Evolutionary conservation across 106 monocot genomes (phyloP).

Genomic region (Dioscorea dumetorum): DNA sequence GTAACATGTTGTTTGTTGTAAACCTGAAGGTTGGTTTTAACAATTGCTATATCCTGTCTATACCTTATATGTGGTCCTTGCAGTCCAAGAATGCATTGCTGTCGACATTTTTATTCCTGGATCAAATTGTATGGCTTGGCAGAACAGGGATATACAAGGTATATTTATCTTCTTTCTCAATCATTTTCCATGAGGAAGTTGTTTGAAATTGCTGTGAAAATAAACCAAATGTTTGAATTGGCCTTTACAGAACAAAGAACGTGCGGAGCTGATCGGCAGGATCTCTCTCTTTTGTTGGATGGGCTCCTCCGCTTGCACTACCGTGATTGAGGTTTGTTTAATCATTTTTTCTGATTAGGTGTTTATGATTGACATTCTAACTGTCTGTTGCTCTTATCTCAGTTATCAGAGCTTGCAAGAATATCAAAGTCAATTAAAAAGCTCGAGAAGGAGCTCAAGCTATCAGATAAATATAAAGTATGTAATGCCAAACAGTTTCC

Average conservation of each 20-base stretch:
- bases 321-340: slow-evolving; percentile 45
- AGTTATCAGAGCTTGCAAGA: slow-evolving; percentile 71
- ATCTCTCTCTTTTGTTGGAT: slow-evolving; percentile 74
- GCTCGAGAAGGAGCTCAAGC: slow-evolving; percentile 74
- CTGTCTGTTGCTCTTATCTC: neutral
- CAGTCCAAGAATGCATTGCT: slow-evolving; percentile 95
- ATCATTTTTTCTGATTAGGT: neutral
- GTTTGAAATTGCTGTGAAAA: no score
- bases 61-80: neutral
- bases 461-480: slow-evolving; percentile 55
- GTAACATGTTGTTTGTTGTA: slow-evolving; percentile 16
- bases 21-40: neutral
- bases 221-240: neutral
- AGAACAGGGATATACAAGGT: slow-evolving; percentile 97
- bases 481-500: neutral
- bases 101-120: slow-evolving; percentile 88
- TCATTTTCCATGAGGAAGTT: no score
- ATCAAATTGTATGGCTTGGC: slow-evolving; percentile 92
- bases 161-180: neutral
- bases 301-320: slow-evolving; percentile 63
- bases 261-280: slow-evolving; percentile 54
- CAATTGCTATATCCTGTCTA: neutral
- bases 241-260: slow-evolving; percentile 60
- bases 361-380: no score
- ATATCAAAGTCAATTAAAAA: slow-evolving; percentile 67